Conservation (phyloP, 2,329 filamentous ascomycete species). For the Xylaria sp. region DNA sequence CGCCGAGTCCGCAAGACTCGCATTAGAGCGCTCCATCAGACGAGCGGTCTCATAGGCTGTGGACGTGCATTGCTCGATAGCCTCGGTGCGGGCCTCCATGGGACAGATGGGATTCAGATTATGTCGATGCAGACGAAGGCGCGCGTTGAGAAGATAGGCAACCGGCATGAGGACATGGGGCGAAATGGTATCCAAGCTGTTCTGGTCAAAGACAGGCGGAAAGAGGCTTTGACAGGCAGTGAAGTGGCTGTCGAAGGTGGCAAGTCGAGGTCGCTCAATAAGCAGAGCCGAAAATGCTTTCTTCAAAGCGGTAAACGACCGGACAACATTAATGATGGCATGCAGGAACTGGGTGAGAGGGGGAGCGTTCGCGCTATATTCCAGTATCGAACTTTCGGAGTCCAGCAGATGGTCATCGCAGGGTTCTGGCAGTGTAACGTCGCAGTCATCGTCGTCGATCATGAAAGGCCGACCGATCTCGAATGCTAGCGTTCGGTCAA, state of each 20-base stretch:
- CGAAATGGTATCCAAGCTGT: constrained; percentile 74
- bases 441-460: constrained; percentile 90
- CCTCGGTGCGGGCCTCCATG: constrained; percentile 71
- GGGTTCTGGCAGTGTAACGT: constrained; percentile 80
- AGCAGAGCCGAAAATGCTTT: constrained; percentile 75
- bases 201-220: constrained; percentile 77
- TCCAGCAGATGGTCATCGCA: constrained; percentile 83
- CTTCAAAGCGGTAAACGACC: constrained; percentile 78
- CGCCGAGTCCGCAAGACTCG: constrained; percentile 72
- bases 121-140: constrained; percentile 88
- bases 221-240: constrained; percentile 78
- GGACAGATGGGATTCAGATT: constrained; percentile 82
- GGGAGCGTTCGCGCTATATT: constrained; percentile 63
- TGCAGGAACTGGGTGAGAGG: constrained; percentile 77
- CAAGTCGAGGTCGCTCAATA: constrained; percentile 74
- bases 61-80: constrained; percentile 80
- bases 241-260: constrained; percentile 86
- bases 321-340: constrained; percentile 82
- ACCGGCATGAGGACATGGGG: constrained; percentile 79
- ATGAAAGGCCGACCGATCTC: constrained; percentile 83
- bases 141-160: constrained; percentile 81
- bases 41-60: constrained; percentile 82
- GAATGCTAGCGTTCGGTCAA: constrained; percentile 83
- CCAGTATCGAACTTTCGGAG: constrained; percentile 65
- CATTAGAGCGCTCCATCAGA: constrained; percentile 74